These are phyloP conservation scores for Leccinum imitatum DNA, from an alignment of 768 basidiomycete species.

Conservation along the genomic window DNA sequence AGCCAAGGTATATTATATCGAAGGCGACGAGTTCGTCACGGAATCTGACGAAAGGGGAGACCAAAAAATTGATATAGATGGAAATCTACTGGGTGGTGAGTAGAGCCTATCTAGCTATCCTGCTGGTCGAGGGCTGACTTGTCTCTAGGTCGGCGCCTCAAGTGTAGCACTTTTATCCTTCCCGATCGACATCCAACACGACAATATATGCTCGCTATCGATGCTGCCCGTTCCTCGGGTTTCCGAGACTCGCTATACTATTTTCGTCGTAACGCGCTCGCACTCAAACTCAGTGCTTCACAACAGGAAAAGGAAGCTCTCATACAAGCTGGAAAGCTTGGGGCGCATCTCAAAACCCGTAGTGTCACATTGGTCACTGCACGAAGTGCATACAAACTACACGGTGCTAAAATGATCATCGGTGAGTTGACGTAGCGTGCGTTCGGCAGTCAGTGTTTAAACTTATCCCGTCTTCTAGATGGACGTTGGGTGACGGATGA, in stretches of 20 bases:
- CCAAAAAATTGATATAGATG: slow-evolving; percentile 85
- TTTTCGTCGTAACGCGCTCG: slow-evolving; percentile 87
- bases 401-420: slow-evolving; percentile 87
- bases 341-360: slow-evolving; percentile 83
- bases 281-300: slow-evolving; percentile 87
- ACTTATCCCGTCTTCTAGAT: slow-evolving; percentile 45
- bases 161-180: slow-evolving; percentile 84
- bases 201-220: slow-evolving; percentile 94
- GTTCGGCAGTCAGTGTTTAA: not conserved
- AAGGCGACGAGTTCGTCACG: slow-evolving; percentile 87
- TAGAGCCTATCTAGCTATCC: slow-evolving; percentile 3
- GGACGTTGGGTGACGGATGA: slow-evolving; percentile 94
- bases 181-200: slow-evolving; percentile 81
- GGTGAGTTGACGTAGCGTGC: slow-evolving; percentile 45
- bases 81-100: slow-evolving; percentile 82
- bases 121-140: not conserved
- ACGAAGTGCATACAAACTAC: slow-evolving; percentile 89
- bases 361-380: slow-evolving; percentile 94
- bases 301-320: slow-evolving; percentile 91
- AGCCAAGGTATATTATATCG: slow-evolving; percentile 72
- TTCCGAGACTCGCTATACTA: slow-evolving; percentile 98
- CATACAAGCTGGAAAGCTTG: slow-evolving; percentile 84
- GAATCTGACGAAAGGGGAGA: slow-evolving; percentile 85
- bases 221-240: slow-evolving; percentile 93
- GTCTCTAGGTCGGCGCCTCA: slow-evolving; percentile 75